phyloP scores from a whole-genome alignment of 805 yeast species.

The Middelhovenomyces tepae region DNA sequence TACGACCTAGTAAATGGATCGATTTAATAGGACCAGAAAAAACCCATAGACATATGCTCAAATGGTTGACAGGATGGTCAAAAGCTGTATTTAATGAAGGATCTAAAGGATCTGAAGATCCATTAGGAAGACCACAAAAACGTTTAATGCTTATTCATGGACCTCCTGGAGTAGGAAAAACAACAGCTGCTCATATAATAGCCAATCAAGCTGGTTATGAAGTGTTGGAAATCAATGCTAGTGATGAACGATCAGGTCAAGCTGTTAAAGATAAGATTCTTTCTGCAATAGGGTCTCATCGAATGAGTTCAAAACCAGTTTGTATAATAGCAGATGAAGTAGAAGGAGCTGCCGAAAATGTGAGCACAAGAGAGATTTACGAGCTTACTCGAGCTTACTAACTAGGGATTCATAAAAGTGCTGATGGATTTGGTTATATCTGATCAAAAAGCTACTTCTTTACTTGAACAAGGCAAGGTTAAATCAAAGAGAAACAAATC shows the following conservation, averaged over 20 bases:
- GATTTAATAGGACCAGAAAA: constrained; percentile 65
- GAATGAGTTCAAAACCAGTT: constrained; percentile 55
- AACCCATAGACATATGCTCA: constrained; percentile 47
- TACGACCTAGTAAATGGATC: constrained; percentile 54
- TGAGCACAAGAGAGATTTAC: constrained; percentile 23
- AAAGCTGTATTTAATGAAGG: constrained; percentile 40
- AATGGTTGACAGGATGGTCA: constrained; percentile 65
- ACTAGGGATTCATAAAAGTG: constrained; percentile 45
- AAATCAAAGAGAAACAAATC: constrained; percentile 30
- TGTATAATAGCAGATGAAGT: constrained; percentile 85
- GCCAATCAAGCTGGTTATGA: constrained; percentile 77
- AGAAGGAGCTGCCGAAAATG: constrained; percentile 67
- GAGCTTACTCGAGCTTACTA: too few species aligned
- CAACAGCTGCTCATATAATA: constrained; percentile 76
- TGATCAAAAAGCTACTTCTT: constrained; percentile 51
- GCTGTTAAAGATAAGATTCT: constrained; percentile 44
- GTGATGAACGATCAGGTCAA: constrained; percentile 64
- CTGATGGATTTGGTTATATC: constrained; percentile 48
- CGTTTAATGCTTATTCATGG: constrained; percentile 75
- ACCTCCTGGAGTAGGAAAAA: constrained; percentile 91
- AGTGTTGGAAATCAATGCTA: constrained; percentile 78
- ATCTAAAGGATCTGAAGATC: constrained; percentile 29
- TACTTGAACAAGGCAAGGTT: constrained; percentile 23
- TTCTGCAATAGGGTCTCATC: constrained; percentile 57
- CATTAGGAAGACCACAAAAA: constrained; percentile 48